Evolutionary conservation across 2,329 filamentous ascomycete genomes (phyloP), one percentile per base, ranked within the genome.

Genomic region (Aspergillus bombycis): DNA sequence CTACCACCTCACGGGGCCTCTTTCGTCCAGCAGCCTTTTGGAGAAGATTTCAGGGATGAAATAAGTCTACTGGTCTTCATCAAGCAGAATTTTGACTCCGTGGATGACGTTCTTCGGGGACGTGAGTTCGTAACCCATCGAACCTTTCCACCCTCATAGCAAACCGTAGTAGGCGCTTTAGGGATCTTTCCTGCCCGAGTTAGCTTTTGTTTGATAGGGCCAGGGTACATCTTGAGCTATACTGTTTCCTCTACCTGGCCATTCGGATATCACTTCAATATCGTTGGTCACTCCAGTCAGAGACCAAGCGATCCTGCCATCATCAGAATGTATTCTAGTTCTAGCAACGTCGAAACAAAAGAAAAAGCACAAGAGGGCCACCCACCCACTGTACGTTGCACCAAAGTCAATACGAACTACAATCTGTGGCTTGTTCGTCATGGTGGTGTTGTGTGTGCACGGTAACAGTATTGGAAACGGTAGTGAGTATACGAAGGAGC

Each of bases 381-480:
- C 61, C 52, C 61, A 74, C 71, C 74, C 71, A 36, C 69, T 74
- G 53, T 70, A 75, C 4, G 74, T 76, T 14, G 72, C 76, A 2
- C 72, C 74, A 59, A 75, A 76, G 54, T 76, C 73, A 26, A 75
- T 52, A 2, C 69, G 71, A 10, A 76, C 65, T 21, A 72, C 58
- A 9, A 75, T 41, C 53, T 65, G 53, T 8, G 26, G 46, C n/a
- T 16, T 4, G 14, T 6, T 21, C 57, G 9, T 16, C 26, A 46
- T 66, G 3, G 10, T 57, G 3, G 9, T 5, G 3, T 46, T 2
- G 21, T 23, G n/a, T 45, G n/a, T 12, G 26, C 26, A 28, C 26
- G 26, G 26, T 5, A 28, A 28, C 26, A 5, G n/a, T n/a, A n/a
- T n/a, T n/a, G n/a, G n/a, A n/a, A n/a, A n/a, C n/a, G n/a, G n/a